phyloP scores from a whole-genome alignment of 495 filamentous ascomycete genomes.

The Lichenothelia convexa region DNA sequence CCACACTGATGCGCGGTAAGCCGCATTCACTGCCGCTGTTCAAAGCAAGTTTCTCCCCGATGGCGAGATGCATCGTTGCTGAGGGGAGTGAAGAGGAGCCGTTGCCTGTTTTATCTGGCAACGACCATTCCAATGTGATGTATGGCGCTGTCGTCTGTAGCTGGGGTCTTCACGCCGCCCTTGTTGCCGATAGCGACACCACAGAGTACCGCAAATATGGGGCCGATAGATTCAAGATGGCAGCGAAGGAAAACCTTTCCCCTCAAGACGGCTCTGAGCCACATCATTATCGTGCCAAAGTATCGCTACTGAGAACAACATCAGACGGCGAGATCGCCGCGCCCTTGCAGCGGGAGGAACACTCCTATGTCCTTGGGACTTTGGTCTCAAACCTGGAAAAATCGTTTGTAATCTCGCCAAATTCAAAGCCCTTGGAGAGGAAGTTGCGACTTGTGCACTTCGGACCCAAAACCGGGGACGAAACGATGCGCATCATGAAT shows the following conservation, averaged over 20 bases:
- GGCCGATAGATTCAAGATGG: constrained; percentile 60
- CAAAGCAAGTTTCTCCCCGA: constrained; percentile 44
- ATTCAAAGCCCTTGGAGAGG: constrained; percentile 44
- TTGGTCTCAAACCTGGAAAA: constrained; percentile 65
- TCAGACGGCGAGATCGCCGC: constrained; percentile 14
- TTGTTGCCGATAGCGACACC: constrained; percentile 81
- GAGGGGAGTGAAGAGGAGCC: constrained; percentile 20
- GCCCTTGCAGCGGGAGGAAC: constrained; percentile 22
- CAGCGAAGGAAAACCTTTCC: constrained; percentile 52
- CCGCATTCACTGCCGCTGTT: constrained; percentile 17
- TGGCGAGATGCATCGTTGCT: constrained; percentile 33
- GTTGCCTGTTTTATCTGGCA: constrained; percentile 10
- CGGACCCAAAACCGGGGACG: constrained; percentile 37
- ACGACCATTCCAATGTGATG: constrained; percentile 5
- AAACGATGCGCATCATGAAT: constrained; percentile 57
- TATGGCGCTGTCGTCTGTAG: constrained; percentile 69
- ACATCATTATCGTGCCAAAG: constrained; percentile 49
- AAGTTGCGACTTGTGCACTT: constrained; percentile 57
- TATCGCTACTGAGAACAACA: constrained; percentile 23
- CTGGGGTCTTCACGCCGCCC: constrained; percentile 71
- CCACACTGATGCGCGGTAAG: constrained; percentile 26
- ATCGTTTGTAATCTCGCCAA: constrained; percentile 59
- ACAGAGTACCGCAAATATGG: constrained; percentile 56
- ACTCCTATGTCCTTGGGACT: constrained; percentile 59
- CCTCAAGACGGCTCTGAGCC: constrained; percentile 37